Evolutionary conservation across 768 basidiomycete genomes (phyloP), one percentile per base, ranked within the genome.

Genomic region (Cyathus striatus): DNA sequence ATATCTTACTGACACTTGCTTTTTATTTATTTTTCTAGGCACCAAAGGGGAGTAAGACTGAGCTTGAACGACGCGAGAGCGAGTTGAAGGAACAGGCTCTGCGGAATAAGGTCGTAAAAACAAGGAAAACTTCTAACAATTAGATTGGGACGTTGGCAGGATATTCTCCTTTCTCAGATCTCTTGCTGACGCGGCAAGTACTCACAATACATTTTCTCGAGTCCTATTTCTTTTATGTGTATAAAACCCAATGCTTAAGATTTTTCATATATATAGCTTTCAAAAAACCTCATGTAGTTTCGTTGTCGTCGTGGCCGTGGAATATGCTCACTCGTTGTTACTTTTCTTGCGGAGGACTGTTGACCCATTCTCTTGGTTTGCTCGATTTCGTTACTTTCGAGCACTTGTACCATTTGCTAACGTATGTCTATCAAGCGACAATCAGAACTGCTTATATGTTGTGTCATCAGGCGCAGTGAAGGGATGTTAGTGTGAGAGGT

Each of bases 31-130:
- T 41, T 20, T 48, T 54, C 23, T 44, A 58, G 60, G 53, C 37
- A 33, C 38, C 24, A 10, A 56, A 49, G 24, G 34, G 39, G 9
- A 44, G 44, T 20, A 66, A 54, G 41, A 54, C 55, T 18, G 86
- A 86, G 25, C 65, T 91, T 35, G 78, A 79, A 52, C 76, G 68
- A 50, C 63, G 83, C 44, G 89, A 91, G 56, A 89, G 76, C 49
- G 89, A 91, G 55, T 57, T 90, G 46, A 90, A 89, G 58, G 89
- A 91, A 52, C 78, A 68, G 57, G 86, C 88, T 12, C 60, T 91
- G 57, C 75, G 89, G 54, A 90, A 90, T 55, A 91, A 91, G 57
- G 89, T 91, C 41, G 63, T 76, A 56, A 71, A 83, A 56, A 85
- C 83, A 23, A 69, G 86, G 50, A 87, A 84, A 57, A 65, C 55